A percentile compares a stretch with the other conserved stretches of the same genome.
phyloP scores from a whole-genome alignment of 441 rosid genomes.

The Mallotus repandus region DNA sequence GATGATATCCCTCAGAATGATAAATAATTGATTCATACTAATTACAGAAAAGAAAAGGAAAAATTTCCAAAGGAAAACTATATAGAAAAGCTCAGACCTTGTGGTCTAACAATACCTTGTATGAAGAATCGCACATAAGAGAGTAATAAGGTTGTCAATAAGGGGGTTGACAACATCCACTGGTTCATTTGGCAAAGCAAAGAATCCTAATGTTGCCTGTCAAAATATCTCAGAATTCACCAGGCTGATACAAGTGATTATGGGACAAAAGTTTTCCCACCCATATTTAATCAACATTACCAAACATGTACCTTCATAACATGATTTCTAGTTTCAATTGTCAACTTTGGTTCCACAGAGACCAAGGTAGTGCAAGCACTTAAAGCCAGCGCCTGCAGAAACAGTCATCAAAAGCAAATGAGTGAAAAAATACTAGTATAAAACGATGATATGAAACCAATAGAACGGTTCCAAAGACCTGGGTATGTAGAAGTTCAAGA shows the following conservation, averaged over 20 bases:
- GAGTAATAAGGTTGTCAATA: conserved; percentile 91
- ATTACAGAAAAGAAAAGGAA: not conserved
- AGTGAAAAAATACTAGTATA: conserved; percentile 6
- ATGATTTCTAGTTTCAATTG: conserved; percentile 90
- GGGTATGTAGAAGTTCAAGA: conserved; percentile 88
- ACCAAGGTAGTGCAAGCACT: conserved; percentile 98
- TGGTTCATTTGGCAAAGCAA: conserved; percentile 94
- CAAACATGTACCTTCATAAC: conserved; percentile 75
- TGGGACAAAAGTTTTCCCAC: not conserved
- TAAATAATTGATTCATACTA: not conserved
- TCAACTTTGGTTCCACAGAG: conserved; percentile 96
- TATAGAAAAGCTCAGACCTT: conserved; percentile 13
- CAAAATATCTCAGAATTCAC: conserved; percentile 23
- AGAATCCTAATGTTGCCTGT: conserved; percentile 99
- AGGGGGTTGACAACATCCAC: conserved; percentile 84
- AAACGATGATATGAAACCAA: not conserved
- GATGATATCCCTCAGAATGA: not conserved
- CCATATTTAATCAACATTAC: conserved; percentile 11
- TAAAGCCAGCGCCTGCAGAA: conserved; percentile 86
- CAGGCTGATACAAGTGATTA: conserved; percentile 11
- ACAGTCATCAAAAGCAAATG: conserved; percentile 29
- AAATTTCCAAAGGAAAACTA: conserved; percentile 14
- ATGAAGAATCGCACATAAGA: conserved; percentile 95
- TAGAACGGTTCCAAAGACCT: conserved; percentile 44
- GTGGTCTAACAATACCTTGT: conserved; percentile 65